Evolutionary conservation across 2,329 filamentous ascomycete genomes (phyloP).

Genomic region (Dothiorella sarmentorum): DNA sequence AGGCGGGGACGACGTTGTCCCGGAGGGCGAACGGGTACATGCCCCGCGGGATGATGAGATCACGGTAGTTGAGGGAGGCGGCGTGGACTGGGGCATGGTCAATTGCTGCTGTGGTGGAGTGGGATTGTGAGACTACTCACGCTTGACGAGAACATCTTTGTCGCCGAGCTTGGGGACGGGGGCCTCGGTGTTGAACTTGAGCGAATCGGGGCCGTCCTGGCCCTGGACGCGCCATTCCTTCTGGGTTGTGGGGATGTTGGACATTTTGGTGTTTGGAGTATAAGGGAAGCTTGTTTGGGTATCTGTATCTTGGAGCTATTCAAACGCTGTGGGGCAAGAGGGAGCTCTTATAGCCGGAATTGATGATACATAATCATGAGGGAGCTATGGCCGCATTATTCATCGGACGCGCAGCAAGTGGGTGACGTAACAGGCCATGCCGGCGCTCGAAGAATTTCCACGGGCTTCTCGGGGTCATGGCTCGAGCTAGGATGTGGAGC

Average conservation of each 20-base stretch:
- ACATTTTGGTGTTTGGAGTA: neutral
- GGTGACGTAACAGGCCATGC: neutral
- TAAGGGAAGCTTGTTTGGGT: no score
- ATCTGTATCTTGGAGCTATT: neutral
- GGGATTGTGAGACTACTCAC: conserved; percentile 26
- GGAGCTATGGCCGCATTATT: conserved; percentile 3
- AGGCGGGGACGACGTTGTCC: conserved; percentile 44
- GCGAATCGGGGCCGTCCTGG: conserved; percentile 57
- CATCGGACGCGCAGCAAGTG: neutral
- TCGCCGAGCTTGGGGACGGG: conserved; percentile 62
- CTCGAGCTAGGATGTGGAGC: neutral
- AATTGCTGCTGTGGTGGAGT: neutral
- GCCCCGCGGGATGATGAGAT: conserved; percentile 45
- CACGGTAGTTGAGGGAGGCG: conserved; percentile 49
- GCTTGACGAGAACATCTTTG: conserved; percentile 68
- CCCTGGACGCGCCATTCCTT: conserved; percentile 56
- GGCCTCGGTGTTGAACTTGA: conserved; percentile 53
- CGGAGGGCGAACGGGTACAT: conserved; percentile 38
- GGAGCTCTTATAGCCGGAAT: neutral
- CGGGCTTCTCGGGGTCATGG: neutral
- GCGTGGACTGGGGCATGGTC: conserved; percentile 38
- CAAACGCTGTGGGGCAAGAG: neutral
- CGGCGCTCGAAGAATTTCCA: neutral
- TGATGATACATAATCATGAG: neutral
- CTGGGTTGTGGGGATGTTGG: conserved; percentile 40